Percentiles rank a stretch among this genome's conserved stretches.
phyloP scores from a whole-genome alignment of 2,329 filamentous ascomycete species.

The Aspergillus ochraceoroseus region DNA sequence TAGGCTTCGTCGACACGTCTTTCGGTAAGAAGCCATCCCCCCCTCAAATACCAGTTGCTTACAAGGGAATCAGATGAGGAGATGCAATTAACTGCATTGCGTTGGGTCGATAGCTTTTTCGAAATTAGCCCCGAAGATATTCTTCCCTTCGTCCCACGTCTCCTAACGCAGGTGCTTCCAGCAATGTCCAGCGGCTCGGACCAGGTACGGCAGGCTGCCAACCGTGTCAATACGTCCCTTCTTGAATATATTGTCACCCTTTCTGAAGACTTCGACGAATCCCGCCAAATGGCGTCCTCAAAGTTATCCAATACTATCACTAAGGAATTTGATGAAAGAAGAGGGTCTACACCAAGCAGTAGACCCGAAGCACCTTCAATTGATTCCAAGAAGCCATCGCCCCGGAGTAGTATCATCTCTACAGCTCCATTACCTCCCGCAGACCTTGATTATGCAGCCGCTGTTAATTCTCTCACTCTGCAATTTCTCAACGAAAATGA shows the following conservation, averaged over 20 bases:
- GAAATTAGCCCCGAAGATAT: conserved; percentile 98
- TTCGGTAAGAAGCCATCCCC: conserved; percentile 51
- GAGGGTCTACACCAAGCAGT: conserved; percentile 41
- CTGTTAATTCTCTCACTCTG: conserved; percentile 85
- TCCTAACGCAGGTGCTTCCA: conserved; percentile 85
- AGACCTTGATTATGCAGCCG: conserved; percentile 92
- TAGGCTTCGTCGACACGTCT: conserved; percentile 79
- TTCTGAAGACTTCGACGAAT: conserved; percentile 61
- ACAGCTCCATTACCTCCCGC: conserved; percentile 43
- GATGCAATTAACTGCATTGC: conserved; percentile 80
- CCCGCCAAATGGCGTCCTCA: conserved; percentile 33
- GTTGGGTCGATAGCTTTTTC: conserved; percentile 95
- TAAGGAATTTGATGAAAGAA: conserved; percentile 39
- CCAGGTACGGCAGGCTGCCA: conserved; percentile 79
- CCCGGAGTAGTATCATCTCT: conserved; percentile 46
- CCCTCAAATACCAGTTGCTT: neutral
- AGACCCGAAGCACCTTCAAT: conserved; percentile 26
- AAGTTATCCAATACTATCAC: conserved; percentile 40
- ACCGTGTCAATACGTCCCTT: conserved; percentile 80
- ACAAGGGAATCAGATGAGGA: conserved; percentile 64
- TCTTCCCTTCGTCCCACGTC: conserved; percentile 84
- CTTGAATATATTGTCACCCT: conserved; percentile 93
- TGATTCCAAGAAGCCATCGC: conserved; percentile 32
- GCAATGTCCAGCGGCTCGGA: conserved; percentile 91
- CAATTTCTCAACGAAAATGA: conserved; percentile 97